These are phyloP conservation scores for Passalora sequoiae DNA, from an alignment of 2,329 filamentous ascomycete genomes.

Conservation along the genomic window DNA sequence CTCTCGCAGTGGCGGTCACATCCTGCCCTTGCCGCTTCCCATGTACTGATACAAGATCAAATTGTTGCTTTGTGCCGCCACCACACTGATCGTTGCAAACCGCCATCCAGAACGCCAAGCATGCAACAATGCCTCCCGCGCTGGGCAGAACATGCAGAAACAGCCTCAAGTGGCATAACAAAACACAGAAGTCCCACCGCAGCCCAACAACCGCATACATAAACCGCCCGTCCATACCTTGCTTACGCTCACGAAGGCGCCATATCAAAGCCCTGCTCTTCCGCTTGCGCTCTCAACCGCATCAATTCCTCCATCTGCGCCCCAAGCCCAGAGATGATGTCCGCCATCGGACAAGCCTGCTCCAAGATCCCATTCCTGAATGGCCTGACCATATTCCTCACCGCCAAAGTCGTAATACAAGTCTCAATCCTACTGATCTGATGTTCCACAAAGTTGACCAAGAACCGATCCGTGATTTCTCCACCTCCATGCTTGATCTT, in stretches of 20 bases:
- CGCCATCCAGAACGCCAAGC: background rate
- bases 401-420: conserved; percentile 69
- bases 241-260: conserved; percentile 1
- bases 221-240: no score
- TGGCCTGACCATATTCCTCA: conserved; percentile 74
- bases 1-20: background rate
- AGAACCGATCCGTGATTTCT: conserved; percentile 80
- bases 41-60: conserved; percentile 1
- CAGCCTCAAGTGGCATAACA: no score
- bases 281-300: conserved; percentile 20
- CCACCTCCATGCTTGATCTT: conserved; percentile 66
- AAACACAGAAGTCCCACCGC: background rate
- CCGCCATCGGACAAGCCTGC: conserved; percentile 70
- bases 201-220: background rate
- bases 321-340: conserved; percentile 60
- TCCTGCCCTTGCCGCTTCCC: background rate
- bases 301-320: conserved; percentile 60
- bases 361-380: conserved; percentile 63
- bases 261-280: conserved; percentile 5
- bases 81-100: background rate
- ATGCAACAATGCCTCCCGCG: background rate
- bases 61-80: background rate
- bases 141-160: no score
- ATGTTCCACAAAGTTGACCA: conserved; percentile 87
- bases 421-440: conserved; percentile 95